Conservation (phyloP, 1,284 basidiomycete species). For the Pseudozyma thailandica region DNA sequence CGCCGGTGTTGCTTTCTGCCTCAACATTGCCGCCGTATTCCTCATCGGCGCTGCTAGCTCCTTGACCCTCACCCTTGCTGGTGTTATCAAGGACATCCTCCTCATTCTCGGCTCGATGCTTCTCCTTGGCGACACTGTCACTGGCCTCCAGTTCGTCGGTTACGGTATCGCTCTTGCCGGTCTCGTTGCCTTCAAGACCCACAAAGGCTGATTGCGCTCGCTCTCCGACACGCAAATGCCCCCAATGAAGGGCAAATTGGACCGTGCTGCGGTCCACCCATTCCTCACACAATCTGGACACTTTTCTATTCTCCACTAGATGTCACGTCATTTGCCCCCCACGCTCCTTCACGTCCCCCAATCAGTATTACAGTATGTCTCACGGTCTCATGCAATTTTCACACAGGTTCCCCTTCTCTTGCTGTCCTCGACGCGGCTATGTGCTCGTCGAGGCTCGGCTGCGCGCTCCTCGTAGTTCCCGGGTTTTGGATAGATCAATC, state of each 20-base stretch:
- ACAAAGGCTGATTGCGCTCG: slow-evolving; percentile 71
- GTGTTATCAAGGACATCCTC: slow-evolving; percentile 93
- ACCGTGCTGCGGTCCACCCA: background rate
- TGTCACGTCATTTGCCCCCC: background rate
- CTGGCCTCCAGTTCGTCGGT: slow-evolving; percentile 86
- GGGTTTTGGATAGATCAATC: slow-evolving; percentile 28
- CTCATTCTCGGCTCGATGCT: slow-evolving; percentile 89
- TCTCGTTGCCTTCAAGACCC: slow-evolving; percentile 81
- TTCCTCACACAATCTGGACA: slow-evolving; percentile 12
- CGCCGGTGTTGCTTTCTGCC: slow-evolving; percentile 85
- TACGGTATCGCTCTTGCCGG: slow-evolving; percentile 85
- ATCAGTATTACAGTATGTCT: too few relatives aligned
- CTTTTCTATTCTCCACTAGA: slow-evolving; percentile 8
- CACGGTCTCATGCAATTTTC: too few relatives aligned
- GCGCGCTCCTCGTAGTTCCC: too few relatives aligned
- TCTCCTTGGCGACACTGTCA: slow-evolving; percentile 82
- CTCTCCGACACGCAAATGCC: background rate
- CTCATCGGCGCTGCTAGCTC: slow-evolving; percentile 88
- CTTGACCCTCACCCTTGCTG: slow-evolving; percentile 89
- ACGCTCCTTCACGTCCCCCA: slow-evolving; percentile 21
- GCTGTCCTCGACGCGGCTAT: too few relatives aligned
- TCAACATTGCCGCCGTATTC: slow-evolving; percentile 95
- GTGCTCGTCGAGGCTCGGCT: too few relatives aligned
- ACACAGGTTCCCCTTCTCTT: too few relatives aligned
- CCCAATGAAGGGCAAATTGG: background rate